Conservation (phyloP, 75 land plant genomes). For the Larix kaempferi region DNA sequence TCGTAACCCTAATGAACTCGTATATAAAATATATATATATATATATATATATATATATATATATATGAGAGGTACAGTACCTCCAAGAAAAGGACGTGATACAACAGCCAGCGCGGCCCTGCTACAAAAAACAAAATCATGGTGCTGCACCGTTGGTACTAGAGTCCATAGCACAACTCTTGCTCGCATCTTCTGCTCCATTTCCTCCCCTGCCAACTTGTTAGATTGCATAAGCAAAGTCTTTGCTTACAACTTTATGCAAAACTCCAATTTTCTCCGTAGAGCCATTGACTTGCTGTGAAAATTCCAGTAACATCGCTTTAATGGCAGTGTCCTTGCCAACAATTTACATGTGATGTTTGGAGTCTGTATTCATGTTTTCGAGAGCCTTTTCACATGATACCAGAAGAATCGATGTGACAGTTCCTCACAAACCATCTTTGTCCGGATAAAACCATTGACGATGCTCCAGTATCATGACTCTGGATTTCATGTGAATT, state of each 20-base stretch:
- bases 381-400: constrained; percentile 38
- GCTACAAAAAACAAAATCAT: too few relatives aligned
- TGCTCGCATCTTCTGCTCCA: too few relatives aligned
- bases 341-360: constrained; percentile 42
- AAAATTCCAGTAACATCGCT: constrained; percentile 85
- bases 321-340: constrained; percentile 57
- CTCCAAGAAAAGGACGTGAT: too few relatives aligned
- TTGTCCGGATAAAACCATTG: constrained; percentile 82
- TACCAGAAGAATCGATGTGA: constrained; percentile 87
- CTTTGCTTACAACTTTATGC: constrained; percentile 60
- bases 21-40: too few relatives aligned
- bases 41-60: too few relatives aligned
- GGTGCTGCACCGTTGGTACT: too few relatives aligned
- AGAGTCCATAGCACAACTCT: too few relatives aligned
- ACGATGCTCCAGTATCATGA: background rate
- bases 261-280: constrained; percentile 45
- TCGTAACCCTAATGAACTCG: too few relatives aligned
- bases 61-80: too few relatives aligned
- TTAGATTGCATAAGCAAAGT: constrained; percentile 66
- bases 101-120: too few relatives aligned
- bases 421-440: constrained; percentile 88
- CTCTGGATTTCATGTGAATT: too few relatives aligned
- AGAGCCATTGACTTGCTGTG: constrained; percentile 83
- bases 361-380: constrained; percentile 22
- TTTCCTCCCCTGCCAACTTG: too few relatives aligned